Evolutionary conservation across 345 rosid genomes (phyloP).

Genomic region (Combretum micranthum): DNA sequence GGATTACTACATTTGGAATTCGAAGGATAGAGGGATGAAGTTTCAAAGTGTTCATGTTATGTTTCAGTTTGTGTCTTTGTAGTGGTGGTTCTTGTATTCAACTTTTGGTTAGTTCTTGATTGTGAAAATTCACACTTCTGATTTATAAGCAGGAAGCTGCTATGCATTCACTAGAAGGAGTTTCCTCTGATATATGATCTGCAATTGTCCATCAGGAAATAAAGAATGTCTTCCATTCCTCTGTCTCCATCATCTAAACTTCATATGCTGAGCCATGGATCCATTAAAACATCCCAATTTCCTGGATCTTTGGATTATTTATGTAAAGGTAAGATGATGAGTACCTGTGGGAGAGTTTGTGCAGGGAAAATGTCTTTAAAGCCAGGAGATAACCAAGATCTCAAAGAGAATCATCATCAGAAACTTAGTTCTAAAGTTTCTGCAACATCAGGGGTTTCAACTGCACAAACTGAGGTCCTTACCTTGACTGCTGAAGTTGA

Average conservation of each 20-base stretch:
- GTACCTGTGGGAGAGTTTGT: conserved; percentile 15
- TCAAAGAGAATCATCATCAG: conserved; percentile 3
- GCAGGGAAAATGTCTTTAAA: conserved; percentile 18
- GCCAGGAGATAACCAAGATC: conserved; percentile 18
- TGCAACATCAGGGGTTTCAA: conserved; percentile 45
- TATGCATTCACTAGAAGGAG: conserved; percentile 13
- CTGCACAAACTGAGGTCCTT: conserved; percentile 31
- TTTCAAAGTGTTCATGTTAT: too few relatives aligned
- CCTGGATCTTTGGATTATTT: conserved; percentile 16
- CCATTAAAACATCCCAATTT: conserved; percentile 25
- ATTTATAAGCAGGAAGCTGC: conserved; percentile 8
- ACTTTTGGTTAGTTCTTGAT: neutral
- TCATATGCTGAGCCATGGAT: conserved; percentile 25
- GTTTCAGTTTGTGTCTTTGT: neutral
- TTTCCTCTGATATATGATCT: conserved; percentile 4
- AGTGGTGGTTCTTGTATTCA: neutral
- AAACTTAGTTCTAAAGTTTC: conserved; percentile 23
- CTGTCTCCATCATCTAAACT: conserved; percentile 26
- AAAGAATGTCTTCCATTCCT: conserved; percentile 53
- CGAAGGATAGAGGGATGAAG: too few relatives aligned
- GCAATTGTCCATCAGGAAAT: neutral
- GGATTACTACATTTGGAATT: too few relatives aligned
- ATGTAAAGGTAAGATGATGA: conserved; percentile 16
- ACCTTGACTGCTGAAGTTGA: conserved; percentile 25
- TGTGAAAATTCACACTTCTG: conserved; percentile 4